Base-by-base conservation (phyloP, 768 basidiomycete species). In the Suillus sp. region DNA sequence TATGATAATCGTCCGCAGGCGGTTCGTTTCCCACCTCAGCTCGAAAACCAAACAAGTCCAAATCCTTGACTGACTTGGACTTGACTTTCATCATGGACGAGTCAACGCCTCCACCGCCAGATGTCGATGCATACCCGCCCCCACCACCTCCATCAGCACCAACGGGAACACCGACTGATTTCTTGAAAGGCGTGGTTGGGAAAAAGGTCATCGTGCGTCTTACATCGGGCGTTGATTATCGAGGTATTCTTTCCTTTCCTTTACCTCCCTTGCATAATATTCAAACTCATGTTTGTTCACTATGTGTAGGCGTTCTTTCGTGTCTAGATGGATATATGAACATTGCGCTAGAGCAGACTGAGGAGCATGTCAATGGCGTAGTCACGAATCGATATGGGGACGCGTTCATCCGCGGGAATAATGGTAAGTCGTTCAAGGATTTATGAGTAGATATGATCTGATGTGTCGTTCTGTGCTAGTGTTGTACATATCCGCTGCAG, bases 251-350 rank as follows among this genome's bases (percentile, higher is more conserved):
- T 13, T 32, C 27, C 61, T 37, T 47, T 45, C n/a, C 32, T 34
- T 0, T 34, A 0, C 6, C 32, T 34, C 7, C 51, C 64, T 51
- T 57, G 37, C 35, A 11, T 35, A 47, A 34, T 34, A 6, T 34
- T 34, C 35, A 11, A 38, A 37, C 56, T 45, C 38, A 42, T 61
- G 32, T 37, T 20, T 16, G 32, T 32, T 38, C 35, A 2, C 35
- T 37, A 34, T 34, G n/a, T 13, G 6, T 64, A 99, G 96, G 96
- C 22, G 83, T 95, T 3, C 79, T 99, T 16, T 96, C 95, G 3
- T 99, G 97, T 71, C 83, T 99, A 27, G 97, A 99, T 76, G 96
- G 96, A 0, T 99, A 97, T 77, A 99, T 99, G 97, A 99, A 99
- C 78, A 96, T 99, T 57, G 97, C 95, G 16, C 78, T 99, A 40